Evolutionary conservation across 192 early-diverging fungal species (phyloP).

Genomic region (Coemansia sp.): DNA sequence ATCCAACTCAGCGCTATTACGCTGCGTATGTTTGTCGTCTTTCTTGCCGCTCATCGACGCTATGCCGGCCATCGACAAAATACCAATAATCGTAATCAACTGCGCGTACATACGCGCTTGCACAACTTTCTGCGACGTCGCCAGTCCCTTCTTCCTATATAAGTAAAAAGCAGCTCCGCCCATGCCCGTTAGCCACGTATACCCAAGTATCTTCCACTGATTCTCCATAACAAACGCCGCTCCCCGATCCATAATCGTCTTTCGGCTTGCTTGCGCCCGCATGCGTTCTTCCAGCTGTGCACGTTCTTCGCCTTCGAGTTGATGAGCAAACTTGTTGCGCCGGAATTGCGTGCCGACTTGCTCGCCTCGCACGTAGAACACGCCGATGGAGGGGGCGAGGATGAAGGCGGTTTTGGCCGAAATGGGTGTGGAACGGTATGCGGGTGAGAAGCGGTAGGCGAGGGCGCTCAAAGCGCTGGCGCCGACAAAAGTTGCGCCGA

Average conservation of each 20-base stretch:
- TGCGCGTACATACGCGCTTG: conserved; percentile 76
- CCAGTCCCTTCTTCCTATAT: conserved; percentile 55
- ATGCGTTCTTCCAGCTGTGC: conserved; percentile 7
- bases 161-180: conserved; percentile 37
- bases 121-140: conserved; percentile 62
- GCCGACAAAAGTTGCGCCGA: conserved; percentile 28
- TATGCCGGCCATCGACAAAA: conserved; percentile 62
- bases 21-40: conserved; percentile 17
- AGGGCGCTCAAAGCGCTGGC: conserved; percentile 27
- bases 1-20: conserved; percentile 45
- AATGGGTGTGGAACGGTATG: conserved; percentile 41
- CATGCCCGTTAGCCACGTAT: conserved; percentile 53
- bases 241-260: conserved; percentile 15
- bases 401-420: conserved; percentile 52
- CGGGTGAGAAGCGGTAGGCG: conserved; percentile 30
- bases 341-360: conserved; percentile 41
- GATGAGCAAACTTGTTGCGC: conserved; percentile 27
- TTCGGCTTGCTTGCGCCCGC: conserved; percentile 11
- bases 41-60: conserved; percentile 39
- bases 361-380: conserved; percentile 53
- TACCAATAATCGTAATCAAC: conserved; percentile 60
- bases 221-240: conserved; percentile 37
- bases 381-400: conserved; percentile 45
- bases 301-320: conserved; percentile 31
- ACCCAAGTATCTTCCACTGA: conserved; percentile 53